Evolutionary conservation across 1,284 basidiomycete species (phyloP).

Genomic region (Peniophora sp.): DNA sequence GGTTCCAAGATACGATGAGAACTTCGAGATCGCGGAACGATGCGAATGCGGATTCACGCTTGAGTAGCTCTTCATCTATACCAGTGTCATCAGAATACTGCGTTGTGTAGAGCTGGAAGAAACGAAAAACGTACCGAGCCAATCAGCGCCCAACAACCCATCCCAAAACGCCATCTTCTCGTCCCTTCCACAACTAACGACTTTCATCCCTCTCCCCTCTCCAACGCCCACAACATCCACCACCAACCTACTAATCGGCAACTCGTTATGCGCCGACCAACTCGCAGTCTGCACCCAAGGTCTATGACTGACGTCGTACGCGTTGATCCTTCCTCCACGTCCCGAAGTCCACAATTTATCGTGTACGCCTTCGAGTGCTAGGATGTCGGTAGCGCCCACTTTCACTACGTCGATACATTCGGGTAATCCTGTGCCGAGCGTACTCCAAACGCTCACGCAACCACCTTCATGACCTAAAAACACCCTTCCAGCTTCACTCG

Average conservation of each 20-base stretch:
- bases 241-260: conserved; percentile 65
- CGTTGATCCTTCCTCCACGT: conserved; percentile 76
- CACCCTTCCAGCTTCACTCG: conserved; percentile 56
- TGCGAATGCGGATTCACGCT: conserved; percentile 73
- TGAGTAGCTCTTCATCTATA: conserved; percentile 67
- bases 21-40: conserved; percentile 72
- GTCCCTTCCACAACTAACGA: conserved; percentile 77
- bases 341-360: conserved; percentile 81
- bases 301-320: conserved; percentile 62
- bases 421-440: conserved; percentile 42
- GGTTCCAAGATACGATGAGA: conserved; percentile 91
- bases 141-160: conserved; percentile 77
- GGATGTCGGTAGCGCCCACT: conserved; percentile 72
- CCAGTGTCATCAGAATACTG: conserved; percentile 1
- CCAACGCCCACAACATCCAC: conserved; percentile 72
- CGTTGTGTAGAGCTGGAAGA: conserved; percentile 1
- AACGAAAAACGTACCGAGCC: conserved; percentile 62
- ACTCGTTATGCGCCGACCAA: conserved; percentile 83
- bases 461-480: conserved; percentile 96
- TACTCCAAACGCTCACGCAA: conserved; percentile 70
- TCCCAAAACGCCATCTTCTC: conserved; percentile 82
- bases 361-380: conserved; percentile 75
- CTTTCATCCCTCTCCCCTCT: conserved; percentile 55
- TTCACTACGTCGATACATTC: conserved; percentile 65
- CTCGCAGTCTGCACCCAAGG: conserved; percentile 87